Base-by-base conservation (phyloP, 352 stramenopile species). In the Pythium chondricola region DNA sequence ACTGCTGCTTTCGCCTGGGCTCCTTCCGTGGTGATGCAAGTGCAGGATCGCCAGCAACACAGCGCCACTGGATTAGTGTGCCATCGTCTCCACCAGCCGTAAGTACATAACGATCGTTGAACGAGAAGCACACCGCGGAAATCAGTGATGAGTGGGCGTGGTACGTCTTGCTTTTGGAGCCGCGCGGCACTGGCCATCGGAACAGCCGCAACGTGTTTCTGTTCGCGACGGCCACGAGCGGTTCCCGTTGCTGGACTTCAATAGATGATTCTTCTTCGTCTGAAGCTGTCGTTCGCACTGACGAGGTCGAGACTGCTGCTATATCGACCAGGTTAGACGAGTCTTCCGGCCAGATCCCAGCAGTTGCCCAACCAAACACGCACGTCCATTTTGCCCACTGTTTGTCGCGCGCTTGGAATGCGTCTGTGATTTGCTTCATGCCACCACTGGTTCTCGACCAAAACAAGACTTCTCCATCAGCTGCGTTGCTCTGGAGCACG, bases 401-500 rank as follows among this genome's bases (percentile, higher is more conserved):
- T 14, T 65, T 67, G 29, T 88, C 77, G 3, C 77, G 63, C 33
- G 85, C 65, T 13, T 69, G 35, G 22, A 88, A 82, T 18, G 58
- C 62, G 43, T 88, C 77, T 0, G 70, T 83, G 47, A 88, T 73
- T 43, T 85, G 74, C 47, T 84, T 85, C 17, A 63, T 63, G 25
- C 52, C 63, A 6, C 58, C 60, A 24, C 63, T 68, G 0, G 54
- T 55, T 14, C 77, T 25, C 11, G 68, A 55, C 77, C 77, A 88
- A 43, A 81, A 67, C 8, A 86, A 42, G 31, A 86, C 63, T 27
- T 88, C 77, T 6, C 77, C 70, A 43, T 88, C 74, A 6, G 65
- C 61, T 13, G 77, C 67, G 47, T 95, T 97, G 44, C 67, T 90
- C 39, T 86, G 72, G 2, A 98, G 37, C 24, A 93, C 83, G 26